Evolutionary conservation across 169 alveolate genomes (phyloP).

Genomic region (Eimeria sp.): DNA sequence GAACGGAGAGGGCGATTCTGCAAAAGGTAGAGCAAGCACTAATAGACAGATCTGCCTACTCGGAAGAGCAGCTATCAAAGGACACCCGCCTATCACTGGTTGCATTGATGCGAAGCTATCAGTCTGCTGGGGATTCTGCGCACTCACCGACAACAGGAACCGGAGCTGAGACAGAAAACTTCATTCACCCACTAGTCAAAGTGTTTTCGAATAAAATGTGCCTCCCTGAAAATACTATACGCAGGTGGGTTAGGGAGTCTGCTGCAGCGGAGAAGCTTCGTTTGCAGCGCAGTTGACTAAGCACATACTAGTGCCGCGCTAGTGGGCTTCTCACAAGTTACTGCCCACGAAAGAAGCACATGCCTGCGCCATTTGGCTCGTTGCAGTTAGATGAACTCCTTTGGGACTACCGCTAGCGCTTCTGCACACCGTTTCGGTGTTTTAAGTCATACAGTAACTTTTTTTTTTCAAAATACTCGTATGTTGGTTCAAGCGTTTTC

Average conservation of each 20-base stretch:
- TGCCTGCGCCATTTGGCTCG: background rate
- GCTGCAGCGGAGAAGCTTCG: slow-evolving; percentile 11
- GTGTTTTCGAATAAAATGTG: background rate
- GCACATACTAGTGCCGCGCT: background rate
- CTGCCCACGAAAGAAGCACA: background rate
- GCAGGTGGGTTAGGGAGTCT: slow-evolving; percentile 22
- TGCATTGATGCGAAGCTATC: slow-evolving; percentile 17
- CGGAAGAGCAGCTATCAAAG: background rate
- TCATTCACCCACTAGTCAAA: background rate
- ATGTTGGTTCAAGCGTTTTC: background rate
- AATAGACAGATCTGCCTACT: background rate
- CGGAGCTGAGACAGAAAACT: background rate
- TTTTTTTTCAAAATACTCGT: background rate
- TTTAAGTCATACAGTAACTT: background rate
- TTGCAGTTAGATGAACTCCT: background rate
- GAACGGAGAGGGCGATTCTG: slow-evolving; percentile 11
- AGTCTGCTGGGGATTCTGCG: background rate
- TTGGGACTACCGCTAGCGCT: background rate
- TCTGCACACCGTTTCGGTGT: background rate
- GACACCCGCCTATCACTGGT: background rate
- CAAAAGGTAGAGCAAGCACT: slow-evolving; percentile 11
- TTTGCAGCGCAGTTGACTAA: slow-evolving; percentile 6
- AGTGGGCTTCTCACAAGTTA: background rate
- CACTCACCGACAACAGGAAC: background rate
- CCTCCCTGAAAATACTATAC: background rate